Base-by-base conservation (phyloP, 2,329 filamentous ascomycete genomes). In the Thielaviopsis punctulata region DNA sequence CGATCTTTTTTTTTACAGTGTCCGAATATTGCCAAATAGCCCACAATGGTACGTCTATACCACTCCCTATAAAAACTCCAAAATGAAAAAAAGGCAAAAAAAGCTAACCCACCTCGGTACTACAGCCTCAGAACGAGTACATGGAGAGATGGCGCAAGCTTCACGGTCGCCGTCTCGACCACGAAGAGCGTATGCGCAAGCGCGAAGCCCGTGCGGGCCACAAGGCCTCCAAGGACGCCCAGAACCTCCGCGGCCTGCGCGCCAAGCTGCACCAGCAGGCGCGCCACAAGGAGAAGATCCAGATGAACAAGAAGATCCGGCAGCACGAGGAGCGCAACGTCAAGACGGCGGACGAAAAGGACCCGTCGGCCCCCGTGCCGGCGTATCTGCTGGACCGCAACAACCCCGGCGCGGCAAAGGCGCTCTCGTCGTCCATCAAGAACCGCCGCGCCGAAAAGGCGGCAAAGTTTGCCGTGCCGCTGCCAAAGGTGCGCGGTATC, bases 211-310 rank as follows among this genome's bases (percentile, higher is more conserved):
- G 92, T 70, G 86, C 94, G 71, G 83, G 80, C 55, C 90, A 98
- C 75, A 82, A 89, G 69, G 79, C 79, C 53, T 92, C 85, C 49
- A 77, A 92, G 64, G 83, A 95, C 70, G 88, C 92, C 22, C 90
- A 96, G 73, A 95, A 92, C 67, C 76, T 95, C 63, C 83, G 85
- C 56, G 92, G 92, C 58, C 79, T 96, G 61, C 77, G 87, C 57
- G 92, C 92, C 60, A 98, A 98, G 75, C 73, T 94, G 62, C 82
- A 92, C 72, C 84, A 90, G 67, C 82, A 96, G 77, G 87, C 89
- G 74, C 80, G 92, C 23, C 86, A 88, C 72, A 84, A 89, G 66
- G 89, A 98, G 75, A 98, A 98, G 82, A 94, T 95, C 65, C 87
- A 94, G 76, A 89, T 95, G 84, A 84, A 84, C 69, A 94, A 95